A percentile compares a stretch with the other conserved stretches of the same genome.
Conservation (phyloP, 225 moss, liverwort and hornwort genomes). For the Polytrichum commune region DNA sequence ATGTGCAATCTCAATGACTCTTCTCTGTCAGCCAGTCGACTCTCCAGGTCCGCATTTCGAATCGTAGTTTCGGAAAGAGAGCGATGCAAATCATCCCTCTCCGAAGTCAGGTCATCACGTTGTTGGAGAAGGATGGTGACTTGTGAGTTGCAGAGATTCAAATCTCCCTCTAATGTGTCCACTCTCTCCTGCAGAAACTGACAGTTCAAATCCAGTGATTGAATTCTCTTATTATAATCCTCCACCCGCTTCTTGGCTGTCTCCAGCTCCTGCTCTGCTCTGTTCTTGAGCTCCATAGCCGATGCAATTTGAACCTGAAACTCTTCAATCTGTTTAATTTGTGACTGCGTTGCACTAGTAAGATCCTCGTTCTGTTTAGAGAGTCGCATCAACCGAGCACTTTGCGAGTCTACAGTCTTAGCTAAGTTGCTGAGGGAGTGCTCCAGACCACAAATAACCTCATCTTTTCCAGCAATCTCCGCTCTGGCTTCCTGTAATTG, state of each 20-base stretch:
- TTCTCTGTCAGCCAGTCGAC: conserved; percentile 41
- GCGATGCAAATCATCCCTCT: conserved; percentile 37
- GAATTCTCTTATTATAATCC: conserved; percentile 31
- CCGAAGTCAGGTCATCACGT: conserved; percentile 32
- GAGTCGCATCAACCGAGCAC: conserved; percentile 80
- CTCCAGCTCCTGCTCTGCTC: conserved; percentile 34
- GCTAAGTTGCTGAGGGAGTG: conserved; percentile 73
- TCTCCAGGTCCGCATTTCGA: conserved; percentile 36
- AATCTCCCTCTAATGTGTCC: conserved; percentile 37
- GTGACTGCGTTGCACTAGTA: conserved; percentile 47
- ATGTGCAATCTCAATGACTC: conserved; percentile 26
- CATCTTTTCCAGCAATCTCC: conserved; percentile 69
- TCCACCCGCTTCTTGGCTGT: conserved; percentile 33
- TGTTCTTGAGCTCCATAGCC: conserved; percentile 34
- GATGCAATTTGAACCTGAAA: conserved; percentile 49
- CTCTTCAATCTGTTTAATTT: conserved; percentile 71
- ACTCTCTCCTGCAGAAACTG: conserved; percentile 44
- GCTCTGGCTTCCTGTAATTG: conserved; percentile 60
- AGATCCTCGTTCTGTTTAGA: conserved; percentile 78
- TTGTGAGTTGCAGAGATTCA: conserved; percentile 40
- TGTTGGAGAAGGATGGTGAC: conserved; percentile 36
- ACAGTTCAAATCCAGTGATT: conserved; percentile 40
- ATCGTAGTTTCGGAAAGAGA: conserved; percentile 26
- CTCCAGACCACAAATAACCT: conserved; percentile 68
- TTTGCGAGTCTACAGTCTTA: conserved; percentile 82